phyloP scores from a whole-genome alignment of 495 filamentous ascomycete genomes.

The Hypoxylon lienhwacheense region DNA sequence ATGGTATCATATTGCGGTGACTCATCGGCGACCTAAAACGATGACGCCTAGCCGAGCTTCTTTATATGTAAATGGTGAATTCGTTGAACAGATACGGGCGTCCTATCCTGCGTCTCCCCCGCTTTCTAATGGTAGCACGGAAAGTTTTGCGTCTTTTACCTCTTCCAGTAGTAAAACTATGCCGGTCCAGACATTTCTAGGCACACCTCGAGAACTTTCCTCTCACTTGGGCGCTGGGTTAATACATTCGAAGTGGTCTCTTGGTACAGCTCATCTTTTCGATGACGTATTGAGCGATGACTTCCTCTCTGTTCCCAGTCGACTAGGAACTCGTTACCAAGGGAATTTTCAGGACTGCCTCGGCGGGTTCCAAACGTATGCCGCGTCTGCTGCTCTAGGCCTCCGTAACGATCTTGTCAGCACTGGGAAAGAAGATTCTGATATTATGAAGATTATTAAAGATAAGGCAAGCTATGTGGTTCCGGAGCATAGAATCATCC shows the following conservation, averaged over 20 bases:
- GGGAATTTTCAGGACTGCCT: constrained; percentile 97
- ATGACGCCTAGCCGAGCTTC: constrained; percentile 79
- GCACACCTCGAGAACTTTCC: constrained; percentile 89
- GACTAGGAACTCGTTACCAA: constrained; percentile 85
- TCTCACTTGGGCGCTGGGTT: constrained; percentile 75
- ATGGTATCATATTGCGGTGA: constrained; percentile 93
- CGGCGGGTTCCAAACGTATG: constrained; percentile 95
- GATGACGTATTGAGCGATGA: constrained; percentile 89
- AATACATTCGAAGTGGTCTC: constrained; percentile 78
- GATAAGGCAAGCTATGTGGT: constrained; percentile 77
- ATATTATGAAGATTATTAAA: constrained; percentile 85
- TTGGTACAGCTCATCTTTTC: constrained; percentile 86
- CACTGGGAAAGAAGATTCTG: constrained; percentile 87
- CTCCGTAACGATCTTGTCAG: constrained; percentile 90
- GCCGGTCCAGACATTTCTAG: constrained; percentile 87
- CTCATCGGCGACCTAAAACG: constrained; percentile 76
- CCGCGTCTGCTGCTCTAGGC: constrained; percentile 87
- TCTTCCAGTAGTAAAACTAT: constrained; percentile 58
- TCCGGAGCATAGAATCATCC: constrained; percentile 77
- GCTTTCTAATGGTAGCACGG: constrained; percentile 57
- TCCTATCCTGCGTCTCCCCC: constrained; percentile 78
- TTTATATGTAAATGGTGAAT: constrained; percentile 90
- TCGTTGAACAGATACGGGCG: constrained; percentile 87
- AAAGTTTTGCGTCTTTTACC: constrained; percentile 62
- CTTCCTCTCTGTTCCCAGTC: constrained; percentile 84